These are phyloP conservation scores for Chlamydomonas sp. DNA, from an alignment of 139 green algal species.

Conservation along the genomic window DNA sequence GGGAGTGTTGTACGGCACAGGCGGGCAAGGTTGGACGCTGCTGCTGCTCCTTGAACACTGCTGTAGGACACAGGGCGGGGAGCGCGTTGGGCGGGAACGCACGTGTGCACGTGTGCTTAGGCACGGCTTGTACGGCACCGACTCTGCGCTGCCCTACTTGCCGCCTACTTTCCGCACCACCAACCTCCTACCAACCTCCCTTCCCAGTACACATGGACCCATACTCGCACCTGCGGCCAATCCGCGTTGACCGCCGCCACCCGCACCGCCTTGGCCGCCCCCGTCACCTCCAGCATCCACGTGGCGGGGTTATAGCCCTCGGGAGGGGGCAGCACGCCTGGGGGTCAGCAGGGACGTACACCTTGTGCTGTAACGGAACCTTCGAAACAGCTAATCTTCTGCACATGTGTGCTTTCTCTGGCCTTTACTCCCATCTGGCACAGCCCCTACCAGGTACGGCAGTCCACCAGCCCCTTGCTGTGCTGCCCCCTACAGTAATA, in stretches of 20 bases:
- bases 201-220: background rate
- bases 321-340: slow-evolving; percentile 13
- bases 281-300: slow-evolving; percentile 83
- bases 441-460: too few relatives aligned
- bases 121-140: background rate
- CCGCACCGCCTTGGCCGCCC: slow-evolving; percentile 28
- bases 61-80: too few relatives aligned
- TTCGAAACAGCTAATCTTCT: background rate
- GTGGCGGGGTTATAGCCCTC: slow-evolving; percentile 79
- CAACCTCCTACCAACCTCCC: background rate
- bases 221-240: background rate
- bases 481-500: background rate
- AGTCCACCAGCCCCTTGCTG: too few relatives aligned
- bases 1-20: background rate
- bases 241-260: slow-evolving; percentile 40
- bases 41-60: too few relatives aligned
- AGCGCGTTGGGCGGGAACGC: too few relatives aligned
- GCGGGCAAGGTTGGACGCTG: too few relatives aligned
- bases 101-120: too few relatives aligned
- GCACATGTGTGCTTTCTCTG: background rate
- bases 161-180: background rate
- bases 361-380: background rate
- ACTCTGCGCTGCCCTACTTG: background rate
- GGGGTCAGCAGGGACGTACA: too few relatives aligned
- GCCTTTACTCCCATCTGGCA: background rate